These are phyloP conservation scores for Colletotrichum gigasporum DNA, from an alignment of 2,329 filamentous ascomycete species.

Conservation along the genomic window DNA sequence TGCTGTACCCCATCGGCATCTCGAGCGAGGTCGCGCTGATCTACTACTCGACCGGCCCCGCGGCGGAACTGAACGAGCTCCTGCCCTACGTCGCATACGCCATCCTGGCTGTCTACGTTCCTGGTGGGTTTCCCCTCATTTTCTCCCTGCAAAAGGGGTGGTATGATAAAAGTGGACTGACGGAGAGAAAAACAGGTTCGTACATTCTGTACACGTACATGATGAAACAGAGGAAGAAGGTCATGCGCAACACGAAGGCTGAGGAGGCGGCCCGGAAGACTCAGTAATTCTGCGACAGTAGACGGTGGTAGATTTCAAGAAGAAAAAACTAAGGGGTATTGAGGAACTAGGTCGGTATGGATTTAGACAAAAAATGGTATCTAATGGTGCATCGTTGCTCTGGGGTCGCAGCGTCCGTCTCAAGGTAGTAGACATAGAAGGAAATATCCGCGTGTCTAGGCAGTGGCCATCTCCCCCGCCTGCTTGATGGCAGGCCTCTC, in stretches of 20 bases:
- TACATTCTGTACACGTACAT: conserved; percentile 94
- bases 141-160: not conserved
- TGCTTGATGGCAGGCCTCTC: conserved; percentile 36
- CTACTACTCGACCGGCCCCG: conserved; percentile 72
- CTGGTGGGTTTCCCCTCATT: conserved; percentile 64
- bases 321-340: conserved; percentile 13
- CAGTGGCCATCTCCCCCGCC: conserved; percentile 22
- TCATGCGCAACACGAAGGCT: conserved; percentile 71
- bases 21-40: conserved; percentile 86
- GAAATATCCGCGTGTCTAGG: not conserved
- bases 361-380: conserved; percentile 23
- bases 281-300: not conserved
- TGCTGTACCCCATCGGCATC: conserved; percentile 94
- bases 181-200: conserved; percentile 62
- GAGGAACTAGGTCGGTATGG: conserved; percentile 15
- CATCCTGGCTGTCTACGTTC: conserved; percentile 80
- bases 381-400: conserved; percentile 8
- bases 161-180: not conserved
- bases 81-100: conserved; percentile 69
- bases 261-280: conserved; percentile 39
- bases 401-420: not conserved
- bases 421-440: not conserved
- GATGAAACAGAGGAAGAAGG: conserved; percentile 88
- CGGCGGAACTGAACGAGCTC: conserved; percentile 54
- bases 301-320: not conserved